Evolutionary conservation across 1,284 basidiomycete species (phyloP), one percentile per base, ranked within the genome.

Genomic region (Rhodotorula sp.): DNA sequence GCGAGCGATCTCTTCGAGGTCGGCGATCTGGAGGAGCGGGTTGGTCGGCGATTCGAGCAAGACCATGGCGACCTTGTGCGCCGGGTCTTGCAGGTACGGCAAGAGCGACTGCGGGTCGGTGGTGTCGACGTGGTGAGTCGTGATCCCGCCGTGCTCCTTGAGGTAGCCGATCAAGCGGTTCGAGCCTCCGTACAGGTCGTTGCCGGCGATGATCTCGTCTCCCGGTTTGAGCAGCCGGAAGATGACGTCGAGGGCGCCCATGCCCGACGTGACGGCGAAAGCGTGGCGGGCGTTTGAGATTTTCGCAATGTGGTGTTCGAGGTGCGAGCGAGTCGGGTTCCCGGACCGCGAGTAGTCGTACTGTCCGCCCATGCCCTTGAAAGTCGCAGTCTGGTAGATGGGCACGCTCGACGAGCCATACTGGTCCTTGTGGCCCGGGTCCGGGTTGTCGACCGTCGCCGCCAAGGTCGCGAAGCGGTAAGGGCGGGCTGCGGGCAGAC

Each of bases 21-120:
- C 97, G 57, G 89, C 92, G 73, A 99, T 92, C 83, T 98, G 97
- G 76, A 99, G 87, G 49, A 99, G 85, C 26, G 97, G 97, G 82
- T 99, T 99, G 49, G 97, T 99, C 15, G 97, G 97, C 26, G 91
- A 93, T 84, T 99, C 97, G 66, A 99, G 88, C 54, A 99, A 86
- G 55, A 97, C 93, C 91, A 97, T 94, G 65, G 90, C 81, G 72
- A 84, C 81, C 28, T 81, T 87, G 15, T 89, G 91, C 82, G 92
- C 90, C 85, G 62, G 93, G 85, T 78, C 87, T 8, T 88, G 86
- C 34, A 87, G 79, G 55, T 94, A 85, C 4, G 88, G 87, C 38
- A 86, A 79, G 54, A 97, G 82, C 12, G 85, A 84, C 18, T 83
- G 77, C 0, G 91, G 86, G 68, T 90, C 81, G 14, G 95, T 97